These are phyloP conservation scores for Grosmannia huntii DNA, from an alignment of 2,329 filamentous ascomycete genomes.

Conservation along the genomic window DNA sequence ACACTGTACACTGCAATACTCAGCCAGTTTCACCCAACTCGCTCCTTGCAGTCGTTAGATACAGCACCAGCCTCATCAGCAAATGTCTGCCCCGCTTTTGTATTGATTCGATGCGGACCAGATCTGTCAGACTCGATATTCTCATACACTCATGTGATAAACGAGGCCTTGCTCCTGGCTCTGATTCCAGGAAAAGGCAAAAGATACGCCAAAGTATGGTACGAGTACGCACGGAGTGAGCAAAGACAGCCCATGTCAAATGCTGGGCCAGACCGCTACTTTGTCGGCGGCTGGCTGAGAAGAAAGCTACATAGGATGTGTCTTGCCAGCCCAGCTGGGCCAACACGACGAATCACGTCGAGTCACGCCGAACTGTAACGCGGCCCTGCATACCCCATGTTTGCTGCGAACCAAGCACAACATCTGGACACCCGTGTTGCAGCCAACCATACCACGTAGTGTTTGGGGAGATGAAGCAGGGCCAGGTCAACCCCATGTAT, in stretches of 20 bases:
- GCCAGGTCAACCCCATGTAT: background rate
- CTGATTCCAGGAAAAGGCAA: too few relatives aligned
- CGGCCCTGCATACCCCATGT: background rate
- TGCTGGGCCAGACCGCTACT: conserved; percentile 1
- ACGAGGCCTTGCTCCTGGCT: background rate
- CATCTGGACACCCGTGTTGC: background rate
- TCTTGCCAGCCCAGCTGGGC: background rate
- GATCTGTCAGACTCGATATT: background rate
- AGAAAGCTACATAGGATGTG: too few relatives aligned
- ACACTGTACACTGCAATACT: too few relatives aligned
- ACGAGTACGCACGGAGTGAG: too few relatives aligned
- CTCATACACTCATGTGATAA: background rate
- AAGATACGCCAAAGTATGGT: too few relatives aligned
- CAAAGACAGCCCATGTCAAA: background rate
- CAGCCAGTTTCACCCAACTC: background rate
- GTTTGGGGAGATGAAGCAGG: background rate
- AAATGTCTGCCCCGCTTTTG: background rate
- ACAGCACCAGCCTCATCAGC: too few relatives aligned
- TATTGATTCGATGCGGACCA: background rate
- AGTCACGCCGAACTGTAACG: background rate
- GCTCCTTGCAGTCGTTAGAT: background rate
- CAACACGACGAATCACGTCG: background rate
- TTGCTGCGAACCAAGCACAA: background rate
- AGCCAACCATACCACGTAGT: background rate
- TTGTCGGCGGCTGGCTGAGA: background rate